phyloP scores from a whole-genome alignment of 1,284 basidiomycete species.

The Stygiomarasmius scandens region DNA sequence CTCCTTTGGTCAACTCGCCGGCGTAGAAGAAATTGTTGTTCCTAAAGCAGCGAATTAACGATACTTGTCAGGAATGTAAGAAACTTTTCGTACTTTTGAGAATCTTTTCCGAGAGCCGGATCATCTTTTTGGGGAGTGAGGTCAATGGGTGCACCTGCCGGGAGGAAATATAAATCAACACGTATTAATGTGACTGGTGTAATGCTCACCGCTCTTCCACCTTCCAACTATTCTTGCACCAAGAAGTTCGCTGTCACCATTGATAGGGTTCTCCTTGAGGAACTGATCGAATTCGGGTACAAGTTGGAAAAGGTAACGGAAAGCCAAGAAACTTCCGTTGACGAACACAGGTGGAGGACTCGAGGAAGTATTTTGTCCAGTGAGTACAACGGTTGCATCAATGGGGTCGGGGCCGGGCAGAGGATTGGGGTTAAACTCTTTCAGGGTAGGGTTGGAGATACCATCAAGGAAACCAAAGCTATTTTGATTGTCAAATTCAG shows the following conservation, averaged over 20 bases:
- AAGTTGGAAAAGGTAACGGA: constrained; percentile 56
- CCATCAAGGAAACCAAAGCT: constrained; percentile 48
- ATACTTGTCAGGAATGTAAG: neutral
- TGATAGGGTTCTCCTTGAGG: constrained; percentile 44
- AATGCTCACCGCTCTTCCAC: constrained; percentile 57
- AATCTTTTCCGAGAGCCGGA: constrained; percentile 38
- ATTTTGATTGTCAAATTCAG: neutral
- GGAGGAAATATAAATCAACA: neutral
- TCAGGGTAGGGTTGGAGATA: constrained; percentile 46
- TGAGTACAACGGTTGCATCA: constrained; percentile 39
- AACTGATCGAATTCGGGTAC: constrained; percentile 60
- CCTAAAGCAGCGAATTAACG: constrained; percentile 20
- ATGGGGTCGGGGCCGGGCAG: constrained; percentile 43
- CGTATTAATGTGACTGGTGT: neutral
- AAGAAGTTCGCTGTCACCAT: constrained; percentile 43
- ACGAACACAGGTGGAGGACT: constrained; percentile 48
- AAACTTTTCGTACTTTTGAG: constrained; percentile 26
- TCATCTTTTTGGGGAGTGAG: constrained; percentile 45
- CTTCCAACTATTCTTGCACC: constrained; percentile 58
- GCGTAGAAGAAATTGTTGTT: constrained; percentile 51
- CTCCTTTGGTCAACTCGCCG: constrained; percentile 24
- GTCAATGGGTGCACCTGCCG: constrained; percentile 47
- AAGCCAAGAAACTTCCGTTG: constrained; percentile 57
- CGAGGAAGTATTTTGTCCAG: constrained; percentile 39
- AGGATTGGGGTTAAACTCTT: constrained; percentile 39